Base-by-base conservation (phyloP, 805 yeast genomes). In the Blastobotrys terrestris region DNA sequence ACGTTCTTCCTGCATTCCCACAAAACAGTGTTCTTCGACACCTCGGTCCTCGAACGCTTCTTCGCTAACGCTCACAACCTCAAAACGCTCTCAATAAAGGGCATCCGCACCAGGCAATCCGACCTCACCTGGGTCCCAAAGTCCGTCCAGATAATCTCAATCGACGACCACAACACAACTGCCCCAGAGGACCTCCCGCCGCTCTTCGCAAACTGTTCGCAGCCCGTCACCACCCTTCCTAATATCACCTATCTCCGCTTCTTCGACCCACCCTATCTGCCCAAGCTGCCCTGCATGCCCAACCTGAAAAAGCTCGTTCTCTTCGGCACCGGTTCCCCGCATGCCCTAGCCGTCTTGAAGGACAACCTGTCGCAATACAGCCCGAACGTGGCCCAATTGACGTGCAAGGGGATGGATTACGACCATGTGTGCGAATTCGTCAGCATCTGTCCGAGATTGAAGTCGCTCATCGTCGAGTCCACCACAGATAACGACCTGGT, bases 191-290 rank as follows among this genome's bases (percentile, higher is more conserved):
- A n/a, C 6, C 43, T 16, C 14, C 43, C 43, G 19, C 20, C 22
- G 21, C 31, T 44, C 21, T 14, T 16, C 21, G 31, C 20, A 8
- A 14, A 18, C 20, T 19, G 31, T 44, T 21, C 31, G 26, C 31
- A 18, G 26, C 20, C 31, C 22, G 20, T 20, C 46, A 20, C 31
- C 15, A 21, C 21, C 22, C 31, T 44, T 14, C 46, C 46, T 21
- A 44, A 44, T 16, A 22, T 44, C 5, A 44, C 46, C 14, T 44
- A 44, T 20, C 21, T 44, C 46, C 46, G 46, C 15, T 18, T 44
- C 13, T 18, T 44, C 26, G 21, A 44, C 14, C 13, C 21, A 14
- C 21, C 46, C 3, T 14, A 14, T 13, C 35, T 26, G 11, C 35
- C 35, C 5, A 26, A 26, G 35, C 35, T 26, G 35, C 35, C 35